Percentiles rank a stretch among this genome's conserved stretches.
Conservation (phyloP, 192 early-diverging fungal genomes). For the Mortierella hygrophila region DNA sequence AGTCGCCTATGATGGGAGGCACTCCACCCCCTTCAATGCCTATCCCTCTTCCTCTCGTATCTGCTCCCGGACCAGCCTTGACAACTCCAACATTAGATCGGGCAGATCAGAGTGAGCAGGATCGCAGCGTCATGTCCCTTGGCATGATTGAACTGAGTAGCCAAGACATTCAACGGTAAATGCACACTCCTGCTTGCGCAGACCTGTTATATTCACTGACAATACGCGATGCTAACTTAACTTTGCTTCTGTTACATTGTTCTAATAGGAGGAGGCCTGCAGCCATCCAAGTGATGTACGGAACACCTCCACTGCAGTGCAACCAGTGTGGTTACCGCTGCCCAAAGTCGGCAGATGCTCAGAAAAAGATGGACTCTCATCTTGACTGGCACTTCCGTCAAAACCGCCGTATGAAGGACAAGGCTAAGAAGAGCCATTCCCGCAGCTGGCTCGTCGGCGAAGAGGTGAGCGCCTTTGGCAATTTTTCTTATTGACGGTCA, state of each 20-base stretch:
- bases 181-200: neutral
- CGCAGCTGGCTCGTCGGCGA: slow-evolving; percentile 91
- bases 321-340: slow-evolving; percentile 94
- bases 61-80: slow-evolving; percentile 19
- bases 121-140: slow-evolving; percentile 42
- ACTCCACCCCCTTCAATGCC: slow-evolving; percentile 7
- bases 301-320: slow-evolving; percentile 83
- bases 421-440: slow-evolving; percentile 83
- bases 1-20: slow-evolving; percentile 26
- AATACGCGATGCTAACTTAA: slow-evolving; percentile 11
- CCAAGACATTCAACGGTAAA: slow-evolving; percentile 63
- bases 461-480: slow-evolving; percentile 49
- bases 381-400: slow-evolving; percentile 98
- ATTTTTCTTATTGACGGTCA: neutral
- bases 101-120: slow-evolving; percentile 28
- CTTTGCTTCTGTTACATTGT: neutral
- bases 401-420: slow-evolving; percentile 88
- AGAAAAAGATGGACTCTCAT: slow-evolving; percentile 84
- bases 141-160: slow-evolving; percentile 62
- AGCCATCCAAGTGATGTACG: slow-evolving; percentile 79
- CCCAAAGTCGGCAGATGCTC: slow-evolving; percentile 71
- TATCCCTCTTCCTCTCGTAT: neutral
- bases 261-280: slow-evolving; percentile 63
- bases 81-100: slow-evolving; percentile 13
- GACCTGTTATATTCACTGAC: neutral